A percentile compares a stretch with the other conserved stretches of the same genome.
Conservation (phyloP, 805 yeast genomes). For the Teunomyces aglyptinius region DNA sequence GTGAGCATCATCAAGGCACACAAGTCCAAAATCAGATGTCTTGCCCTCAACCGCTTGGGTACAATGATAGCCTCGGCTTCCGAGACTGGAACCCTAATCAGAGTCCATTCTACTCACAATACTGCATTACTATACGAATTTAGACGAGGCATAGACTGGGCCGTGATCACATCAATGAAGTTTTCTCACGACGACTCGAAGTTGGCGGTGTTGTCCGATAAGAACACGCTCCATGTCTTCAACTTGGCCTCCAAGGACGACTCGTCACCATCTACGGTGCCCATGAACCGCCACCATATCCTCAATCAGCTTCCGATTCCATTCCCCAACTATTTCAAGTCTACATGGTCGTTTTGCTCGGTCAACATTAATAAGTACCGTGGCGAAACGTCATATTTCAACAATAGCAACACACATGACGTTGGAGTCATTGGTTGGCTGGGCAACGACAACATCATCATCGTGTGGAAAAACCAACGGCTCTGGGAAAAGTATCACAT, state of each 20-base stretch:
- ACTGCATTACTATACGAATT: slow-evolving; percentile 79
- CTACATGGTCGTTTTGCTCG: slow-evolving; percentile 87
- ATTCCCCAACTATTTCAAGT: slow-evolving; percentile 62
- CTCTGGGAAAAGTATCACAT: slow-evolving; percentile 87
- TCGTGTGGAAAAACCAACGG: slow-evolving; percentile 71
- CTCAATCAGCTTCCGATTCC: slow-evolving; percentile 67
- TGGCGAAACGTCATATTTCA: slow-evolving; percentile 10
- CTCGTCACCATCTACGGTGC: slow-evolving; percentile 9
- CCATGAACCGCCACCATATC: slow-evolving; percentile 59
- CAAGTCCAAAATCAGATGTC: slow-evolving; percentile 58
- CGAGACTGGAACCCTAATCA: slow-evolving; percentile 75
- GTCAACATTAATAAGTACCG: slow-evolving; percentile 51
- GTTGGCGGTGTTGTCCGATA: slow-evolving; percentile 85
- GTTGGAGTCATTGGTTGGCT: slow-evolving; percentile 63
- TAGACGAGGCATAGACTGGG: slow-evolving; percentile 86
- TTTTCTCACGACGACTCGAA: slow-evolving; percentile 75
- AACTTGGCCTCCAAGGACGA: slow-evolving; percentile 37
- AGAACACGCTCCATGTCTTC: slow-evolving; percentile 84
- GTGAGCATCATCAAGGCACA: slow-evolving; percentile 78
- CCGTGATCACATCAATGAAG: slow-evolving; percentile 75
- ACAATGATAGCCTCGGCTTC: slow-evolving; percentile 77
- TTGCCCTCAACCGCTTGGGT: slow-evolving; percentile 64
- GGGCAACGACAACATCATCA: slow-evolving; percentile 66
- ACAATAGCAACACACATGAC: slow-evolving; percentile 16
- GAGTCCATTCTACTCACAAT: slow-evolving; percentile 67